phyloP scores from a whole-genome alignment of 345 rosid genomes.

The Salix koriyanagi region DNA sequence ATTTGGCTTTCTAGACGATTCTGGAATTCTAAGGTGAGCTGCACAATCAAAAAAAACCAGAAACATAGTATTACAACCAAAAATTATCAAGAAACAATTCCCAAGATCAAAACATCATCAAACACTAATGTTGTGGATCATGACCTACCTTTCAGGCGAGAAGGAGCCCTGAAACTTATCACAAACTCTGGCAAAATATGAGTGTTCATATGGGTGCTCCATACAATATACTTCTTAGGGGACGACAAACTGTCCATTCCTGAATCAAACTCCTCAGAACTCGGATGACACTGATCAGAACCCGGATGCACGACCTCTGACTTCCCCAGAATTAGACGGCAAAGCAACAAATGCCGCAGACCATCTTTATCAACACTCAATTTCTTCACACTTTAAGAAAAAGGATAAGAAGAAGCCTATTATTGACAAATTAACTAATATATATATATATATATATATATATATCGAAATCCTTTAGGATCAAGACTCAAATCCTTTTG shows the following conservation, averaged over 20 bases:
- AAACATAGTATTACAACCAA: not conserved
- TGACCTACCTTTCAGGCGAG: conserved; percentile 33
- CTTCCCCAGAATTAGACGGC: conserved; percentile 66
- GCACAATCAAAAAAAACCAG: conserved; percentile 4
- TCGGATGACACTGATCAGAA: conserved; percentile 48
- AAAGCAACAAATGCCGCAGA: conserved; percentile 58
- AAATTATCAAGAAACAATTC: not conserved
- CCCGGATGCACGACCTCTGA: conserved; percentile 55
- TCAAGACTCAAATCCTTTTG: not conserved
- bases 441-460: not conserved
- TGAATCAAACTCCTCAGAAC: conserved; percentile 59
- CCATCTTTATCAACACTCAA: conserved; percentile 49
- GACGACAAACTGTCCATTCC: conserved; percentile 53
- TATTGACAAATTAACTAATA: not conserved
- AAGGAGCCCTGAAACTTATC: conserved; percentile 55
- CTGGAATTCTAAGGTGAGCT: conserved; percentile 31
- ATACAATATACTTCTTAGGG: conserved; percentile 59
- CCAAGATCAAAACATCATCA: not conserved
- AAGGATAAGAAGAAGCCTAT: not conserved
- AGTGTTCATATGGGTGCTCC: conserved; percentile 69
- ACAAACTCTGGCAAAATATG: conserved; percentile 66
- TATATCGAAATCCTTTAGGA: not conserved
- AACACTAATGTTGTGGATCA: not conserved
- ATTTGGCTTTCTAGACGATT: conserved; percentile 34
- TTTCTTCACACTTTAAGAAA: conserved; percentile 40